phyloP scores from a whole-genome alignment of 202 grass and related monocot genomes.

The Hordeum pubiflorum region DNA sequence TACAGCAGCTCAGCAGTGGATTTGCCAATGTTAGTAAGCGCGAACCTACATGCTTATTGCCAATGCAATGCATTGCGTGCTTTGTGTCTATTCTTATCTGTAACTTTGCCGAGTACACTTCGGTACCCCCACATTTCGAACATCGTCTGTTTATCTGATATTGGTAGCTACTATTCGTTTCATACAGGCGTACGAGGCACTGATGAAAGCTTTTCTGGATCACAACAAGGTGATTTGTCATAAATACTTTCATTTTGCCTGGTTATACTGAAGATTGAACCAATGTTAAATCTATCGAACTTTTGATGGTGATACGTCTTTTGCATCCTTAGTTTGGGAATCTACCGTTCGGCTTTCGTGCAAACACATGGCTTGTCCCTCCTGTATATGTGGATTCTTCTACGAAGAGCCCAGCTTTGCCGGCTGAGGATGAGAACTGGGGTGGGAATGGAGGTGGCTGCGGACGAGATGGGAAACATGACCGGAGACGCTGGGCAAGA shows the following conservation, averaged over 20 bases:
- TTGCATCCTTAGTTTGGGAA: slow-evolving; percentile 77
- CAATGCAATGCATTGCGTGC: neutral
- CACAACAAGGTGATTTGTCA: slow-evolving; percentile 69
- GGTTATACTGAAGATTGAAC: neutral
- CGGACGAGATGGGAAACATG: slow-evolving; percentile 53
- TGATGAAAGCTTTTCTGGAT: slow-evolving; percentile 91
- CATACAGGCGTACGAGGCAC: slow-evolving; percentile 56
- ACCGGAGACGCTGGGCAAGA: slow-evolving; percentile 61
- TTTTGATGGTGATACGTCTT: slow-evolving; percentile 7
- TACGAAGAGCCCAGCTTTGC: slow-evolving; percentile 46
- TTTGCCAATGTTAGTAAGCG: slow-evolving; percentile 77
- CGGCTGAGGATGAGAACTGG: slow-evolving; percentile 85
- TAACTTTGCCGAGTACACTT: neutral
- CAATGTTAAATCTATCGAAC: neutral
- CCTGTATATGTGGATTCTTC: slow-evolving; percentile 58
- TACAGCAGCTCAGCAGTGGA: slow-evolving; percentile 86
- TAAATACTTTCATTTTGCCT: slow-evolving; percentile 16
- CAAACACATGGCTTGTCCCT: slow-evolving; percentile 95
- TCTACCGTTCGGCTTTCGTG: slow-evolving; percentile 82
- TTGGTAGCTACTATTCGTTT: slow-evolving; percentile 8
- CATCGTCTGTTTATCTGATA: neutral
- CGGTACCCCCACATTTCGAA: neutral
- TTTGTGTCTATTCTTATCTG: neutral
- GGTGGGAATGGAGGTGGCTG: slow-evolving; percentile 67
- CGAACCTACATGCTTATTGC: neutral